A percentile compares a stretch with the other conserved stretches of the same genome.
phyloP scores from a whole-genome alignment of 2,329 filamentous ascomycete species.

The Hypomyces perniciosus region DNA sequence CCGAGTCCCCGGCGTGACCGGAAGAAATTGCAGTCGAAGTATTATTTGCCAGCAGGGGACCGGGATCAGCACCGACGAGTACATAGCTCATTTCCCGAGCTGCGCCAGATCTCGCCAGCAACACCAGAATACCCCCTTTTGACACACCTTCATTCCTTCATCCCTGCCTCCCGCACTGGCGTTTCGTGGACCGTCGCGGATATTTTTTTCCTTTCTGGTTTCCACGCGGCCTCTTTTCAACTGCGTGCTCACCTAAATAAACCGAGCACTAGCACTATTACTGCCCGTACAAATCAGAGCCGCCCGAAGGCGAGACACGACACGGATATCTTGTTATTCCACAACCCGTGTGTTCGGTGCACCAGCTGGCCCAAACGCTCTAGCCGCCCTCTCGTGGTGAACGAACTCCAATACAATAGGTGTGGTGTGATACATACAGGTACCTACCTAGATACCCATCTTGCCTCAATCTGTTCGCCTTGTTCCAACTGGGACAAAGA shows the following conservation, averaged over 20 bases:
- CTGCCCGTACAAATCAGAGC: background rate
- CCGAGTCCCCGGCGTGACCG: constrained; percentile 5
- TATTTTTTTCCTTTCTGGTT: constrained; percentile 4
- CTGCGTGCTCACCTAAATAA: background rate
- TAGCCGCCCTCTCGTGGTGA: constrained; percentile 1
- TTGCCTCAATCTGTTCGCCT: constrained; percentile 20
- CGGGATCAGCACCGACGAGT: background rate
- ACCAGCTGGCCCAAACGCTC: constrained; percentile 7
- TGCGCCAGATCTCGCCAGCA: constrained; percentile 13
- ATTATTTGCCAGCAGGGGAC: constrained; percentile 11
- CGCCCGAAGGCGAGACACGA: background rate
- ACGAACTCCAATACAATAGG: background rate
- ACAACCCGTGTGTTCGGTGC: background rate
- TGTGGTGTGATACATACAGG: background rate
- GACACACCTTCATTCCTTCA: constrained; percentile 9
- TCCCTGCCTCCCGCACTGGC: constrained; percentile 14
- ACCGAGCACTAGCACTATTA: background rate
- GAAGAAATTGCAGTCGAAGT: constrained; percentile 12
- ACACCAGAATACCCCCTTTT: constrained; percentile 12
- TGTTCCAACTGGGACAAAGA: background rate
- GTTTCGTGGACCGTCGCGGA: constrained; percentile 14
- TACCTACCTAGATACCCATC: background rate
- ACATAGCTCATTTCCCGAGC: constrained; percentile 11
- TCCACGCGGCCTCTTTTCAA: constrained; percentile 4
- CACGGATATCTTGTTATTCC: background rate